phyloP scores from a whole-genome alignment of 75 land plant species.

The Pseudotsuga menziesii region DNA sequence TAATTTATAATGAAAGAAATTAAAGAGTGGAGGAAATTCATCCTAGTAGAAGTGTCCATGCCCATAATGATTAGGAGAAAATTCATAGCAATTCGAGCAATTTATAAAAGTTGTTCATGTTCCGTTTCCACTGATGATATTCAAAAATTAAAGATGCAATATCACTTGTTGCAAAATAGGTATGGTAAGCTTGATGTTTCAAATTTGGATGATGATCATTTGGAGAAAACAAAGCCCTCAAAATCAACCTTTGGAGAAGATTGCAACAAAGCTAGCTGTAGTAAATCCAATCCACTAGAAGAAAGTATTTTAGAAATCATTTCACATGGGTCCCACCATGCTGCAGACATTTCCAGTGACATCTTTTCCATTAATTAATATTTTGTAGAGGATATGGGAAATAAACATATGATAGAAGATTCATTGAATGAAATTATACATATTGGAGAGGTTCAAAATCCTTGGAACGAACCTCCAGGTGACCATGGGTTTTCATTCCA shows the following conservation, averaged over 20 bases:
- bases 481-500: constrained; percentile 6
- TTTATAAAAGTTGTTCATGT: constrained; percentile 38
- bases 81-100: constrained; percentile 26
- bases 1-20: constrained; percentile 29
- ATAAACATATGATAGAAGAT: neutral
- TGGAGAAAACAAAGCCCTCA: too few relatives aligned
- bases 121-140: constrained; percentile 96
- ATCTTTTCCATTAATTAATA: neutral
- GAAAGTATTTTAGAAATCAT: too few relatives aligned
- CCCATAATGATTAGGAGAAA: constrained; percentile 31
- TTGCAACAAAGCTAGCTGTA: too few relatives aligned
- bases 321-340: too few relatives aligned
- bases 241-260: too few relatives aligned
- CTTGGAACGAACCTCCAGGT: constrained; percentile 68
- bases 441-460: constrained; percentile 30
- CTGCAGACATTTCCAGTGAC: too few relatives aligned
- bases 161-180: too few relatives aligned
- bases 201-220: too few relatives aligned
- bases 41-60: constrained; percentile 67
- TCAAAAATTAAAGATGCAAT: constrained; percentile 62
- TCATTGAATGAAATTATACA: constrained; percentile 7
- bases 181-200: too few relatives aligned
- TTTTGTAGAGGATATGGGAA: constrained; percentile 2
- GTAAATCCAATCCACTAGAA: too few relatives aligned
- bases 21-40: constrained; percentile 71